These are phyloP conservation scores for Bjerkandera adusta DNA, from an alignment of 1,284 basidiomycete genomes.

Conservation along the genomic window DNA sequence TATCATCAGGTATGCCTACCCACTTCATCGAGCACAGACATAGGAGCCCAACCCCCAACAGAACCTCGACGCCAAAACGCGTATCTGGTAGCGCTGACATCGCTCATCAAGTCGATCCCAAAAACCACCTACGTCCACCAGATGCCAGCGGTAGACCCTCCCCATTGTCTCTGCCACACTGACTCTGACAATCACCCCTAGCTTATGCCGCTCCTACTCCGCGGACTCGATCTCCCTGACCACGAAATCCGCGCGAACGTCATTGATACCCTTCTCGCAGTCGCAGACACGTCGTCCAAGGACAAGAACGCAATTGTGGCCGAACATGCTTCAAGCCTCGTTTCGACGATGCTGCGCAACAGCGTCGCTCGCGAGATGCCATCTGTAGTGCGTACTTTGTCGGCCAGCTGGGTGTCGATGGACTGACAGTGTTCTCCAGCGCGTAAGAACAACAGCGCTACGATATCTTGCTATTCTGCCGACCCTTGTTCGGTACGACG, in stretches of 20 bases:
- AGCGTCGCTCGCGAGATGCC: constrained; percentile 46
- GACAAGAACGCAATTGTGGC: constrained; percentile 48
- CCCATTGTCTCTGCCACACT: not conserved
- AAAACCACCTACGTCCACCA: constrained; percentile 69
- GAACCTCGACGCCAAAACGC: constrained; percentile 57
- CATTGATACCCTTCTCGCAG: constrained; percentile 75
- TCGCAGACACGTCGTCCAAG: constrained; percentile 51
- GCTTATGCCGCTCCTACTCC: constrained; percentile 88
- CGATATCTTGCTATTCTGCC: constrained; percentile 74
- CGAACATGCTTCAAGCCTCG: constrained; percentile 69
- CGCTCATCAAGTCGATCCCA: constrained; percentile 80
- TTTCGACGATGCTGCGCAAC: constrained; percentile 71
- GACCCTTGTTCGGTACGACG: constrained; percentile 72
- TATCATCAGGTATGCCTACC: constrained; percentile 39
- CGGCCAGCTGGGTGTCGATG: constrained; percentile 12
- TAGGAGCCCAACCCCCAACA: constrained; percentile 23
- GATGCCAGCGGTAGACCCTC: constrained; percentile 57
- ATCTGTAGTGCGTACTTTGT: constrained; percentile 44
- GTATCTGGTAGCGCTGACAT: constrained; percentile 83
- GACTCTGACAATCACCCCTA: constrained; percentile 30
- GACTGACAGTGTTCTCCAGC: constrained; percentile 39
- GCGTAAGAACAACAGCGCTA: constrained; percentile 75
- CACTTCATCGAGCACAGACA: constrained; percentile 4
- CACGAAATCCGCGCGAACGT: constrained; percentile 74
- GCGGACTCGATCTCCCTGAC: constrained; percentile 79